Conservation (phyloP, 768 basidiomycete species). For the Mrakia frigida region DNA sequence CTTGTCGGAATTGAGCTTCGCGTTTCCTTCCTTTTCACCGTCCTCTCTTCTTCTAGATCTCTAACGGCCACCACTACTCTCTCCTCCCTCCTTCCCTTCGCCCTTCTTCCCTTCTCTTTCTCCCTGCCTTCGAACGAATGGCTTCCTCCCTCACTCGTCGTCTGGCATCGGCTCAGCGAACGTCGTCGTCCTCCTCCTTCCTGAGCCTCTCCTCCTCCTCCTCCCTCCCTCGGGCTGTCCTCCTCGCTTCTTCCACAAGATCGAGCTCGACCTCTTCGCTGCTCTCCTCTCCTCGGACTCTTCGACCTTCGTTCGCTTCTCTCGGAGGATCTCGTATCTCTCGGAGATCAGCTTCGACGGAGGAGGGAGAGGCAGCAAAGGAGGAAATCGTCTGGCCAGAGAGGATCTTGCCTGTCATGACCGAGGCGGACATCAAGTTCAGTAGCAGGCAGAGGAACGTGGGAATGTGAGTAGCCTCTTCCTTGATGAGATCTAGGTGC, state of each 20-base stretch:
- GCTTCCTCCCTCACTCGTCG: slow-evolving; percentile 9
- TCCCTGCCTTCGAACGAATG: not conserved
- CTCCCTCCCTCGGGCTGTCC: slow-evolving; percentile 1
- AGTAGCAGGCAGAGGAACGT: slow-evolving; percentile 86
- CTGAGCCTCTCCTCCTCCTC: not conserved
- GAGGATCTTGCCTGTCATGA: slow-evolving; percentile 43
- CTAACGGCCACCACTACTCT: too few relatives aligned
- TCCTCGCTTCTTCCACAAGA: not conserved
- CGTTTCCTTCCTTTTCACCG: too few relatives aligned
- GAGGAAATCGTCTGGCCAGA: slow-evolving; percentile 41
- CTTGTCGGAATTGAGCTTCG: too few relatives aligned
- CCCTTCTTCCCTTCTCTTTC: not conserved
- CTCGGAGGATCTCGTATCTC: not conserved
- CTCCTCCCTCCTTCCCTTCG: not conserved
- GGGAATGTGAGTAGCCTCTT: slow-evolving; percentile 55
- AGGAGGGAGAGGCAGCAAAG: slow-evolving; percentile 13
- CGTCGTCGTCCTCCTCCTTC: not conserved
- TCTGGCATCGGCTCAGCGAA: not conserved
- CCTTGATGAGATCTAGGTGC: not conserved
- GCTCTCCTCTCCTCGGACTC: not conserved
- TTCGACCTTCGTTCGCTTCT: not conserved
- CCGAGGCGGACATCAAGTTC: slow-evolving; percentile 59
- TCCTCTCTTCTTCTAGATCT: too few relatives aligned
- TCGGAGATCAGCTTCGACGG: not conserved
- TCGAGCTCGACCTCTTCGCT: not conserved